A percentile compares a stretch with the other conserved stretches of the same genome.
Conservation (phyloP, 2,329 filamentous ascomycete genomes). For the Dothistroma pini region DNA sequence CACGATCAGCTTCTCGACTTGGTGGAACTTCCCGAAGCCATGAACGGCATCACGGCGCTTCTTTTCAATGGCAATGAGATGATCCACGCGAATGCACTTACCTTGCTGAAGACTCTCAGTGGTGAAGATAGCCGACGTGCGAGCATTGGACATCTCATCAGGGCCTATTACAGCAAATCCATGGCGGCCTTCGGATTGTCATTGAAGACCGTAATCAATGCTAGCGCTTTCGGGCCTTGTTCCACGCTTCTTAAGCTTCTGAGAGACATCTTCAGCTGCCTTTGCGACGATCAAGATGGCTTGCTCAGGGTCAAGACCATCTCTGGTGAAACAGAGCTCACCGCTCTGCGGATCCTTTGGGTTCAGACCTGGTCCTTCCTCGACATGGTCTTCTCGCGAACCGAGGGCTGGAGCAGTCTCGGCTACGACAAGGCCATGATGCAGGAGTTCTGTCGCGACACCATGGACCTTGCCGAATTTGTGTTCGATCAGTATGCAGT, state of each 20-base stretch:
- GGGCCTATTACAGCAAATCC: slow-evolving; percentile 53
- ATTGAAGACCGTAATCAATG: slow-evolving; percentile 53
- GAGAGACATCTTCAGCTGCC: slow-evolving; percentile 59
- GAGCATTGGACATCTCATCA: slow-evolving; percentile 59
- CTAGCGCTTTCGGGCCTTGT: slow-evolving; percentile 58
- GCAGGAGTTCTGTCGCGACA: slow-evolving; percentile 90
- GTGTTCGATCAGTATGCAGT: slow-evolving; percentile 82
- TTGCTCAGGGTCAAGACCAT: slow-evolving; percentile 57
- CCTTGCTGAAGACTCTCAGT: slow-evolving; percentile 79
- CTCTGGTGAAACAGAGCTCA: slow-evolving; percentile 55
- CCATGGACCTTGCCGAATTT: slow-evolving; percentile 87
- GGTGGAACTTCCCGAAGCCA: slow-evolving; percentile 63
- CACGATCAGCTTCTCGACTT: slow-evolving; percentile 65
- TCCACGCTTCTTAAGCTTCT: slow-evolving; percentile 59
- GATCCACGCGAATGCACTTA: slow-evolving; percentile 74
- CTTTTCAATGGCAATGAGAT: slow-evolving; percentile 77
- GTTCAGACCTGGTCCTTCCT: slow-evolving; percentile 76
- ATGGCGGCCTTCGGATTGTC: slow-evolving; percentile 56
- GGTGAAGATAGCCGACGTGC: slow-evolving; percentile 61
- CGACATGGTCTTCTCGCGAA: slow-evolving; percentile 74
- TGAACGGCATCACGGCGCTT: slow-evolving; percentile 70
- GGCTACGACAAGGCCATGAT: slow-evolving; percentile 71
- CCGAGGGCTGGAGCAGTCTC: slow-evolving; percentile 73
- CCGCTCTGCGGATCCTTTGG: slow-evolving; percentile 76
- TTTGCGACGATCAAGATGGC: slow-evolving; percentile 61